These are phyloP conservation scores for Schizopora paradoxa DNA, from an alignment of 1,284 basidiomycete genomes.

Conservation along the genomic window DNA sequence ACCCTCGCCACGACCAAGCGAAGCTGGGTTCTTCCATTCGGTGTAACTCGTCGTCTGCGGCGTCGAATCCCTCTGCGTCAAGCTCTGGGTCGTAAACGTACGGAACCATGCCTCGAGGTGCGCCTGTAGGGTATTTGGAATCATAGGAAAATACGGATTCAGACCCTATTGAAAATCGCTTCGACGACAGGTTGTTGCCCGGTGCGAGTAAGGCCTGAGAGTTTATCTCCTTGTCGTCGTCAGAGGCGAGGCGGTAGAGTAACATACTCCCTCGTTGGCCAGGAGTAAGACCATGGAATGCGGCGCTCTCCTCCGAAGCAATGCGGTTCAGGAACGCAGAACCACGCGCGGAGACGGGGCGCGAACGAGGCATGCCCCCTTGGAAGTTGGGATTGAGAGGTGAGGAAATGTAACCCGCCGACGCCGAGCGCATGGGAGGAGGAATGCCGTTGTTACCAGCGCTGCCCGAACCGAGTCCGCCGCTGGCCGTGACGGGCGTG, in stretches of 20 bases:
- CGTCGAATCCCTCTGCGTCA: constrained; percentile 53
- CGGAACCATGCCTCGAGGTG: constrained; percentile 48
- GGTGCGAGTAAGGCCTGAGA: constrained; percentile 18
- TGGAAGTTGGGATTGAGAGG: constrained; percentile 42
- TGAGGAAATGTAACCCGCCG: constrained; percentile 37
- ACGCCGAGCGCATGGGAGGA: constrained; percentile 27
- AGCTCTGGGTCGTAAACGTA: constrained; percentile 62
- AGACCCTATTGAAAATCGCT: constrained; percentile 37
- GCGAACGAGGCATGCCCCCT: constrained; percentile 23
- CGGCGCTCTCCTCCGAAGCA: constrained; percentile 45
- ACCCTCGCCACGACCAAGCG: constrained; percentile 31
- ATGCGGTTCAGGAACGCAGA: constrained; percentile 36
- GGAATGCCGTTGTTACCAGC: too few relatives aligned
- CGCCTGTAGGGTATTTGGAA: constrained; percentile 56
- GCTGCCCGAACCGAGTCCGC: too few relatives aligned
- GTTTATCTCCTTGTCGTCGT: too few relatives aligned
- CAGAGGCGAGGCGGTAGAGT: constrained; percentile 54
- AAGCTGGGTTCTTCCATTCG: constrained; percentile 44
- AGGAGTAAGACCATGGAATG: constrained; percentile 27
- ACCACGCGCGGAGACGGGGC: constrained; percentile 29
- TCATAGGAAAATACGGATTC: constrained; percentile 53
- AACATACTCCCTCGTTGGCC: constrained; percentile 55
- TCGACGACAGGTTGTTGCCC: constrained; percentile 20
- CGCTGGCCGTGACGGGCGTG: too few relatives aligned
- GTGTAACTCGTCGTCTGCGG: constrained; percentile 57